These are phyloP conservation scores for Lipomyces yamanashiensis DNA, from an alignment of 805 yeast genomes.

Conservation along the genomic window DNA sequence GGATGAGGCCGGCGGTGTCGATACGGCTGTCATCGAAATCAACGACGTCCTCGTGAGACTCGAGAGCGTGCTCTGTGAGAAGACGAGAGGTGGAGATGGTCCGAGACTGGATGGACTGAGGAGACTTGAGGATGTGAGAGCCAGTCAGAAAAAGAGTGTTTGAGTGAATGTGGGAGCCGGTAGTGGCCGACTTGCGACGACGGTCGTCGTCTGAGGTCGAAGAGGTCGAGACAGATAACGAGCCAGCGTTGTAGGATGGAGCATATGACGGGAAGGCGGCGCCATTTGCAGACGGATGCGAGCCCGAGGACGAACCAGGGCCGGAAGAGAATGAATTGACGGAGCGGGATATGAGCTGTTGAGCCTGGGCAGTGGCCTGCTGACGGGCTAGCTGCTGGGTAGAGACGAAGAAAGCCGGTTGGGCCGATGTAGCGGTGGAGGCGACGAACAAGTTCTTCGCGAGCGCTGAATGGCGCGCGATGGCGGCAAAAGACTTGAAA, in stretches of 20 bases:
- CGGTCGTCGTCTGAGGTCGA: constrained; percentile 34
- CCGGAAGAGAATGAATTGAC: constrained; percentile 29
- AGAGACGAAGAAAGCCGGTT: constrained; percentile 49
- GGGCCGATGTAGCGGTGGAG: constrained; percentile 41
- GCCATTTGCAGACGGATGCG: constrained; percentile 33
- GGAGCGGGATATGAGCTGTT: constrained; percentile 33
- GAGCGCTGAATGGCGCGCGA: constrained; percentile 47
- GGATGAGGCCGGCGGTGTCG: constrained; percentile 19
- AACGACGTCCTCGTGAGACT: not conserved
- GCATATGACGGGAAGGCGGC: constrained; percentile 35
- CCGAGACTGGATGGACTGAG: not conserved
- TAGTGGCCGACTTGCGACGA: constrained; percentile 8
- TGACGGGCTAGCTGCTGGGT: constrained; percentile 50
- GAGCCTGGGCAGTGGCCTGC: constrained; percentile 42
- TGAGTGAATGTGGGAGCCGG: constrained; percentile 1
- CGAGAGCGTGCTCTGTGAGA: constrained; percentile 1
- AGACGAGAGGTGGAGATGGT: constrained; percentile 3
- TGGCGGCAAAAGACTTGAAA: constrained; percentile 47
- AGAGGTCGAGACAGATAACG: constrained; percentile 25
- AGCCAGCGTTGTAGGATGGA: constrained; percentile 15
- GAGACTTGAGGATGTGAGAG: not conserved
- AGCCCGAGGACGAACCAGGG: constrained; percentile 18
- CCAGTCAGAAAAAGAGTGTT: not conserved
- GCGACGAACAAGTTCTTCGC: constrained; percentile 48
- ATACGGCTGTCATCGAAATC: constrained; percentile 6